Conservation (phyloP, 208 protist species). For the Acanthamoeba lenticulata region DNA sequence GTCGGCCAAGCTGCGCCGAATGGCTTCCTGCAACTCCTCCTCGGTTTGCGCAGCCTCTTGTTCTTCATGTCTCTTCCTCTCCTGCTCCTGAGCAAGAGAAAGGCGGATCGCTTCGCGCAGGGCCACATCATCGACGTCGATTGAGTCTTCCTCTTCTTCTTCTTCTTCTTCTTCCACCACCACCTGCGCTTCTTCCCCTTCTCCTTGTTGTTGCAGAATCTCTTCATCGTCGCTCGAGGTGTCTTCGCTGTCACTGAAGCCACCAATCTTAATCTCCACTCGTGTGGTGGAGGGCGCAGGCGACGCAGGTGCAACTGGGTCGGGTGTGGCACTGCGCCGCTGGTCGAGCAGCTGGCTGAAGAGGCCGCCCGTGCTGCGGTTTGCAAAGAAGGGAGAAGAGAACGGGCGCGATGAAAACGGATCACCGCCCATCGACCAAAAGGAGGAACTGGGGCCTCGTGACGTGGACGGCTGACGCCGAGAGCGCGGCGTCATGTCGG, state of each 20-base stretch:
- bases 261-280: constrained; percentile 17
- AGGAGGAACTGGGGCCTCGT: background rate
- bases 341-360: background rate
- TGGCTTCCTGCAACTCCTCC: background rate
- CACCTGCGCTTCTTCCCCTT: background rate
- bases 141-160: background rate
- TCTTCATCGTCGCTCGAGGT: background rate
- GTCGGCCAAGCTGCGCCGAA: background rate
- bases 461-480: background rate
- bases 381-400: background rate
- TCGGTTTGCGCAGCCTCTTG: background rate
- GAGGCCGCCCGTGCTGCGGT: background rate
- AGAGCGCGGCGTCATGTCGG: background rate
- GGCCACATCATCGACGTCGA: too few species aligned
- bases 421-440: background rate
- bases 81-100: background rate
- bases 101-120: background rate
- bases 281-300: background rate
- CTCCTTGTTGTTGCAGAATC: background rate
- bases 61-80: background rate
- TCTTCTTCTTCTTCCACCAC: background rate
- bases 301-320: background rate
- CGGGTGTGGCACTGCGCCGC: background rate
- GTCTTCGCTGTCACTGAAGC: background rate
- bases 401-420: background rate